These are phyloP conservation scores for Fonsecaea erecta DNA, from an alignment of 2,329 filamentous ascomycete species.

Conservation along the genomic window DNA sequence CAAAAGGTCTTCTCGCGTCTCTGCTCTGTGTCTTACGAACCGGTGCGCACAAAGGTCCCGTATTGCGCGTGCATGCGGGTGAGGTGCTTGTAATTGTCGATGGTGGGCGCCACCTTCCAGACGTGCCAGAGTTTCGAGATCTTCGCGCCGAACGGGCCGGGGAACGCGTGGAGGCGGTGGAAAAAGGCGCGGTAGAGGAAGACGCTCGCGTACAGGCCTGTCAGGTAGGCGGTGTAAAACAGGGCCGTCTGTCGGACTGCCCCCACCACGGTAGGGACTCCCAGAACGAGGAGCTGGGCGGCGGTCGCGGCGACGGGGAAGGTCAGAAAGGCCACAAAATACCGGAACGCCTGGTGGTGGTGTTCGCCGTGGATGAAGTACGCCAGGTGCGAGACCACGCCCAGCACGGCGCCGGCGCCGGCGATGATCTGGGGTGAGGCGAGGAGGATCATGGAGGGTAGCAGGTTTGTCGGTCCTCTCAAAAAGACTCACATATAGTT, in stretches of 20 bases:
- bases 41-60: slow-evolving; percentile 44
- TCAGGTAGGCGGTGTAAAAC: slow-evolving; percentile 9
- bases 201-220: slow-evolving; percentile 19
- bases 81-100: slow-evolving; percentile 41
- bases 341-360: slow-evolving; percentile 15
- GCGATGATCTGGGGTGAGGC: slow-evolving; percentile 3
- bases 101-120: slow-evolving; percentile 37
- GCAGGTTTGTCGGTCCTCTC: too few species aligned
- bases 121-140: slow-evolving; percentile 41
- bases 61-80: slow-evolving; percentile 41
- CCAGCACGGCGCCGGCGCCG: neutral
- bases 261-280: neutral
- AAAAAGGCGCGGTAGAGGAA: slow-evolving; percentile 40
- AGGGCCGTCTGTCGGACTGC: neutral
- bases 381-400: slow-evolving; percentile 10
- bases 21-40: slow-evolving; percentile 28
- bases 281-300: neutral
- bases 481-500: too few species aligned
- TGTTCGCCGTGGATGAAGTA: slow-evolving; percentile 21
- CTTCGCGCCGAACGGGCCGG: slow-evolving; percentile 39
- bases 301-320: slow-evolving; percentile 10
- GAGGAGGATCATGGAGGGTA: neutral
- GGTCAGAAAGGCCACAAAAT: neutral
- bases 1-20: too few species aligned
- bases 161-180: slow-evolving; percentile 41